Base-by-base conservation (phyloP, 352 stramenopile genomes). In the Pythium brassicae region DNA sequence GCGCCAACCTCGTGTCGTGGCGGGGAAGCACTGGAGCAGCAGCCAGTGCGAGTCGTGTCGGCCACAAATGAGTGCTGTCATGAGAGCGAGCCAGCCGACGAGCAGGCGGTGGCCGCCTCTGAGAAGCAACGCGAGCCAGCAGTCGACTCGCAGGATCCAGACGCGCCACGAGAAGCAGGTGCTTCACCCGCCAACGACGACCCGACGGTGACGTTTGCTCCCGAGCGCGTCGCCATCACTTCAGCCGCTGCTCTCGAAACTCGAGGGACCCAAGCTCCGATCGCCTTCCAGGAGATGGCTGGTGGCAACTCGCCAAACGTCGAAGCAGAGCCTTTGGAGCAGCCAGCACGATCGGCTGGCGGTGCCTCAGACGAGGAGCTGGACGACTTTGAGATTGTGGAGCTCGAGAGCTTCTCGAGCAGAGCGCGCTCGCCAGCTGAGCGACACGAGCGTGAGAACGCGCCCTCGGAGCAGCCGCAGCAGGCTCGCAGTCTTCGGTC, bases 361-460 rank as follows among this genome's bases (percentile, higher is more conserved):
- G 4, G 19, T 3, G 22, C 7, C 2, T 20, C 12, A 45, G 17
- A 27, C 2, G 29, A 56, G 20, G 55, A 62, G 11, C 2, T 14
- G 23, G 47, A 56, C 22, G 48, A 35, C 0, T 26, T 56, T n/a
- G 55, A 62, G 23, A 26, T 50, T 26, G 27, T 56, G 29, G 35
- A 62, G 12, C 27, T 46, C n/a, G 26, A 51, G 39, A 62, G 22
- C 29, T 15, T 10, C 26, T 34, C 47, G 15, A 50, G 25, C 17
- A 3, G 6, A 22, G 5, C 45, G 17, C 6, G 22, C 8, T 32
- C 45, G 10, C 15, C 25, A 32, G 11, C 45, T 12, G 45, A 23
- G 9, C 15, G 27, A n/a, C 27, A 48, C 19, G 49, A 45, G 4
- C 32, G 4, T 12, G 3, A 19, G 23, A 17, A 35, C 15, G 10